phyloP scores from a whole-genome alignment of 2,329 filamentous ascomycete species.

The Aspergillus sp. region DNA sequence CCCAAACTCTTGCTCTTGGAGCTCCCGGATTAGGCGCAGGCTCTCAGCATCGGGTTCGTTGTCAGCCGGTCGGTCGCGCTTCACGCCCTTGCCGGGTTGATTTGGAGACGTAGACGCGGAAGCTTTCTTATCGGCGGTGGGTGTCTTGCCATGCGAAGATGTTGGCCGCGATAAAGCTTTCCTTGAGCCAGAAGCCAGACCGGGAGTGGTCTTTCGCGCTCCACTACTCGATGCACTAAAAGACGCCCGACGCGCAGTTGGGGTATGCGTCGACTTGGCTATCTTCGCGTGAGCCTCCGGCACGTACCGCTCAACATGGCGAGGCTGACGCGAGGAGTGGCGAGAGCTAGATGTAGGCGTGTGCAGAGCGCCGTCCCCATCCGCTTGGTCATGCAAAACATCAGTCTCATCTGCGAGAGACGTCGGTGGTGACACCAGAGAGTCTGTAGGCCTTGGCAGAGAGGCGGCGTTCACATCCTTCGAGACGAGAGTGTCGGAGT shows the following conservation, averaged over 20 bases:
- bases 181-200: constrained; percentile 24
- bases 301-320: constrained; percentile 38
- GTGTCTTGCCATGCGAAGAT: constrained; percentile 38
- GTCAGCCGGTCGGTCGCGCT: constrained; percentile 26
- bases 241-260: constrained; percentile 22
- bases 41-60: constrained; percentile 41
- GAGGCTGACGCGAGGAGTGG: constrained; percentile 45
- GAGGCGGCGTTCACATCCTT: constrained; percentile 26
- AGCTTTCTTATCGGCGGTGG: constrained; percentile 37
- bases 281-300: constrained; percentile 30
- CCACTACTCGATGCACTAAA: constrained; percentile 17
- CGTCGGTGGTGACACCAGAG: constrained; percentile 45
- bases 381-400: constrained; percentile 28
- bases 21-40: constrained; percentile 42
- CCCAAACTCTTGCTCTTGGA: constrained; percentile 47
- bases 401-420: constrained; percentile 43
- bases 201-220: constrained; percentile 26
- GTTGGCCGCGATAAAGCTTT: constrained; percentile 36
- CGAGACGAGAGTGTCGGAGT: constrained; percentile 30
- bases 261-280: constrained; percentile 22
- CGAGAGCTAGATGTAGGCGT: constrained; percentile 42
- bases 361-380: constrained; percentile 31
- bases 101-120: constrained; percentile 25
- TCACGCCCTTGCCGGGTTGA: constrained; percentile 26
- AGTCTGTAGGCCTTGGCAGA: constrained; percentile 32